phyloP scores from a whole-genome alignment of 2,329 filamentous ascomycete species.

The Cladobotryum protrusum region DNA sequence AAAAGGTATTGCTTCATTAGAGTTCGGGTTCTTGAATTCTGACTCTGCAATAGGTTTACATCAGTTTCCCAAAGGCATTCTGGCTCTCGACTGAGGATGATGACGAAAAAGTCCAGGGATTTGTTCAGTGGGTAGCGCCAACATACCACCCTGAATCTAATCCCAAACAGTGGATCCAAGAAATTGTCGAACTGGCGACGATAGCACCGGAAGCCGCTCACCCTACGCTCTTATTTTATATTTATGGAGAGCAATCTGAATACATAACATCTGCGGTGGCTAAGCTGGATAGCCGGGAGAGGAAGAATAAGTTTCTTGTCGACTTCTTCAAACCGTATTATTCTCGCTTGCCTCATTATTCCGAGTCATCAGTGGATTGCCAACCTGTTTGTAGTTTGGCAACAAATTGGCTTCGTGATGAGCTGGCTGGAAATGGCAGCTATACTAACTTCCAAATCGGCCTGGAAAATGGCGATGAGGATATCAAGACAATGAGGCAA shows the following conservation, averaged over 20 bases:
- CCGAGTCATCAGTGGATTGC: conserved; percentile 47
- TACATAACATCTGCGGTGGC: conserved; percentile 44
- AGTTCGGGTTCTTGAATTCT: neutral
- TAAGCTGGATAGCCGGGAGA: conserved; percentile 34
- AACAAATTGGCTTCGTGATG: conserved; percentile 73
- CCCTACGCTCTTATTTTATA: conserved; percentile 82
- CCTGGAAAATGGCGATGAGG: conserved; percentile 60
- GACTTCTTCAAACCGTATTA: conserved; percentile 73
- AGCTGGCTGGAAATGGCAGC: conserved; percentile 72
- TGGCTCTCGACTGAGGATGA: conserved; percentile 50
- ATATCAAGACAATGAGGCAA: conserved; percentile 59
- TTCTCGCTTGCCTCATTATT: conserved; percentile 65
- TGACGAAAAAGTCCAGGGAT: conserved; percentile 50
- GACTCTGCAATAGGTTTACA: conserved; percentile 38
- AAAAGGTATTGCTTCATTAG: conserved; percentile 48
- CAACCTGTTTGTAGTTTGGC: conserved; percentile 57
- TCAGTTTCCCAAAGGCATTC: conserved; percentile 69
- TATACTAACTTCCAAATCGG: conserved; percentile 84
- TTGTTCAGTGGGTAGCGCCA: conserved; percentile 71
- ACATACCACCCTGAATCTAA: conserved; percentile 58
- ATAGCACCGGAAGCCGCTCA: conserved; percentile 55
- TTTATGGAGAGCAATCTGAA: conserved; percentile 56
- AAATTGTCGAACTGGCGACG: conserved; percentile 69
- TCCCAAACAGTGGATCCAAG: conserved; percentile 63
- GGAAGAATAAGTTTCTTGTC: conserved; percentile 50